phyloP scores from a whole-genome alignment of 495 filamentous ascomycete genomes.

The Pyronema domesticum region DNA sequence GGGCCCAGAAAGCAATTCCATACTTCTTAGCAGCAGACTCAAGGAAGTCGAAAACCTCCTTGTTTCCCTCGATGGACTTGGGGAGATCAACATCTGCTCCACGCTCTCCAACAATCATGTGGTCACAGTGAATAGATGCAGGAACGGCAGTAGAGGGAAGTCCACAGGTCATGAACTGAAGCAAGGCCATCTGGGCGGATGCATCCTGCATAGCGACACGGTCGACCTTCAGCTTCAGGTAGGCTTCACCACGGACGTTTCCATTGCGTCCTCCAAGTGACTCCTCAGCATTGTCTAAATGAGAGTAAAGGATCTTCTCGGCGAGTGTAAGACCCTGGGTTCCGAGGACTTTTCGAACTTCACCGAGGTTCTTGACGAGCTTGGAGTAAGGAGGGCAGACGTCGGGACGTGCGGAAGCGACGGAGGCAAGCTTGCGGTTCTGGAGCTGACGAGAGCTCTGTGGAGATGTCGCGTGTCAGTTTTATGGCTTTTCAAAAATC shows the following conservation, averaged over 20 bases:
- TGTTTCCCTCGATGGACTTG: conserved; percentile 73
- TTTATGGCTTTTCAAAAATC: not conserved
- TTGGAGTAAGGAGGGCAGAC: conserved; percentile 45
- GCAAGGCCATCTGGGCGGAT: conserved; percentile 89
- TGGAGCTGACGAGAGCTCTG: not conserved
- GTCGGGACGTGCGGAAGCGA: conserved; percentile 21
- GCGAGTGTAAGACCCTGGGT: conserved; percentile 61
- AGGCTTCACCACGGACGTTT: conserved; percentile 77
- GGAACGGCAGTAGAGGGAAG: conserved; percentile 84
- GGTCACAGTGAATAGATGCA: conserved; percentile 95
- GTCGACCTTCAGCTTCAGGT: conserved; percentile 94
- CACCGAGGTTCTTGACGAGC: conserved; percentile 37
- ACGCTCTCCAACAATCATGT: conserved; percentile 89
- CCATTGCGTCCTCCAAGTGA: conserved; percentile 60
- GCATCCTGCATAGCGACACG: conserved; percentile 98
- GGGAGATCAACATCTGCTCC: conserved; percentile 81
- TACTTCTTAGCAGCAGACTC: conserved; percentile 90
- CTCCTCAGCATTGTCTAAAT: conserved; percentile 74
- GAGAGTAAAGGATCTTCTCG: conserved; percentile 95
- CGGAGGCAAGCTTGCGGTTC: conserved; percentile 1
- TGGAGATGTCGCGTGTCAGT: too few relatives aligned
- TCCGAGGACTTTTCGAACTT: conserved; percentile 59
- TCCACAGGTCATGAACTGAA: conserved; percentile 97
- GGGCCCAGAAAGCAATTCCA: conserved; percentile 97
- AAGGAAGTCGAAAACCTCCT: conserved; percentile 93